Percentiles rank a stretch among this genome's conserved stretches.
These are phyloP conservation scores for Alternaria burnsii DNA, from an alignment of 2,329 filamentous ascomycete species.

Conservation along the genomic window DNA sequence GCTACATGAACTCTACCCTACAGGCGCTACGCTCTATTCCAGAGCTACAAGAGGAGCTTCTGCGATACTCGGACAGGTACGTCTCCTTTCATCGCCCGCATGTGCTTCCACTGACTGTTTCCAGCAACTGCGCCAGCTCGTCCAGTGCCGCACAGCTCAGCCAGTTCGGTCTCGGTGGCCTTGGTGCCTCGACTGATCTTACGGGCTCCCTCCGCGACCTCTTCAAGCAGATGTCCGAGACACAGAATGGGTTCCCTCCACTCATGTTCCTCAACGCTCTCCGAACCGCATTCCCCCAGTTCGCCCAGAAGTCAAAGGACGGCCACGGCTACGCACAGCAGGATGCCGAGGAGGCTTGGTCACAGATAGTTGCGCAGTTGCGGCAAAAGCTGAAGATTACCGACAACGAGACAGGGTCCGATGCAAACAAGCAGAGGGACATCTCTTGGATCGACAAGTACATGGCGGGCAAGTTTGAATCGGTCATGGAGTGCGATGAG, in stretches of 20 bases:
- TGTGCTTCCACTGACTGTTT: slow-evolving; percentile 21
- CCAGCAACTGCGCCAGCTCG: slow-evolving; percentile 39
- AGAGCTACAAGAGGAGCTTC: slow-evolving; percentile 83
- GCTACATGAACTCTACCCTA: slow-evolving; percentile 97
- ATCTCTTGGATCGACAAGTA: slow-evolving; percentile 88
- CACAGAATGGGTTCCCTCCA: slow-evolving; percentile 86
- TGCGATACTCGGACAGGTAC: slow-evolving; percentile 64
- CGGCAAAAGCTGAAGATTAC: slow-evolving; percentile 78
- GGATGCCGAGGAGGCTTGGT: slow-evolving; percentile 98
- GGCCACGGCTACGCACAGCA: slow-evolving; percentile 93
- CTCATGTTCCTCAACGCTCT: slow-evolving; percentile 83
- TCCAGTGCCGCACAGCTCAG: slow-evolving; percentile 47
- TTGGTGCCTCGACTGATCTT: slow-evolving; percentile 72
- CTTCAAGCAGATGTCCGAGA: slow-evolving; percentile 89
- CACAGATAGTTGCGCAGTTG: slow-evolving; percentile 87
- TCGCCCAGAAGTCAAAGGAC: slow-evolving; percentile 85
- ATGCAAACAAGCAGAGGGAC: slow-evolving; percentile 50
- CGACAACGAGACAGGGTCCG: slow-evolving; percentile 54
- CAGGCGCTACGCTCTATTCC: slow-evolving; percentile 89
- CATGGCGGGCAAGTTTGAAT: slow-evolving; percentile 83
- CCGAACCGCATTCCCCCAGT: slow-evolving; percentile 84
- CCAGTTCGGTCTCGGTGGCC: slow-evolving; percentile 65
- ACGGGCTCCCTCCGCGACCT: slow-evolving; percentile 80
- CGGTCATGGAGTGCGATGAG: slow-evolving; percentile 84
- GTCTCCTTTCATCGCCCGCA: not conserved